A percentile compares a stretch with the other conserved stretches of the same genome.
phyloP scores from a whole-genome alignment of 495 filamentous ascomycete genomes.

The Penicillium macrosclerotiorum region DNA sequence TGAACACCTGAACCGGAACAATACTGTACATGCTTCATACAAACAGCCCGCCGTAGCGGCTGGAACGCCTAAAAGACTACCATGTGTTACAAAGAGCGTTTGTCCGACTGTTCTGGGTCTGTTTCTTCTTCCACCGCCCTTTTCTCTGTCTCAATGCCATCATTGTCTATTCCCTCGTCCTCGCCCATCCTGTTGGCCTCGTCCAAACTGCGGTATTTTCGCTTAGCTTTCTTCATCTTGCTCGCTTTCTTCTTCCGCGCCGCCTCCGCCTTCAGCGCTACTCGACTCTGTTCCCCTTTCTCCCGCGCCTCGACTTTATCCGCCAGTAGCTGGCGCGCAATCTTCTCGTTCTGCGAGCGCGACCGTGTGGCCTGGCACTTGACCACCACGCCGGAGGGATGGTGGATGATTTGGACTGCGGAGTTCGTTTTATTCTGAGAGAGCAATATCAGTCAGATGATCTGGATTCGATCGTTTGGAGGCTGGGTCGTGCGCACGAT shows the following conservation, averaged over 20 bases:
- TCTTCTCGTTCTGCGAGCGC: constrained; percentile 82
- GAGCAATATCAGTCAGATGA: too few species aligned
- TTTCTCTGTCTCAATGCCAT: constrained; percentile 30
- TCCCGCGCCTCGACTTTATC: constrained; percentile 69
- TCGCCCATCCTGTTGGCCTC: too few species aligned
- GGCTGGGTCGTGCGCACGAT: too few species aligned
- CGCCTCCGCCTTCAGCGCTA: constrained; percentile 52
- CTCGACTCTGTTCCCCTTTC: constrained; percentile 58
- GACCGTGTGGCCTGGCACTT: constrained; percentile 92
- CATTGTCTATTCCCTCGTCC: constrained; percentile 40
- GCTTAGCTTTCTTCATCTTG: constrained; percentile 59
- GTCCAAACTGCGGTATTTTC: constrained; percentile 62
- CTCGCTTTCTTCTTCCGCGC: constrained; percentile 64
- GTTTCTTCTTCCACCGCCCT: constrained; percentile 41
- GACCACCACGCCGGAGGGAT: constrained; percentile 83
- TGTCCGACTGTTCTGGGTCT: too few species aligned
- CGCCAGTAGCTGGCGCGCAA: constrained; percentile 74
- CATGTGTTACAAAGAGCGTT: too few species aligned
- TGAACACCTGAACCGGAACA: too few species aligned
- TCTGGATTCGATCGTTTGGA: too few species aligned
- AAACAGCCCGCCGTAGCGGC: too few species aligned
- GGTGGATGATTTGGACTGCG: constrained; percentile 89
- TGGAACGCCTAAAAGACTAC: too few species aligned
- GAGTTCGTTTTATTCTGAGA: constrained; percentile 91
- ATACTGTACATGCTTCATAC: too few species aligned